phyloP scores from a whole-genome alignment of 176 grass and related monocot genomes.

The Zoysia japonica region DNA sequence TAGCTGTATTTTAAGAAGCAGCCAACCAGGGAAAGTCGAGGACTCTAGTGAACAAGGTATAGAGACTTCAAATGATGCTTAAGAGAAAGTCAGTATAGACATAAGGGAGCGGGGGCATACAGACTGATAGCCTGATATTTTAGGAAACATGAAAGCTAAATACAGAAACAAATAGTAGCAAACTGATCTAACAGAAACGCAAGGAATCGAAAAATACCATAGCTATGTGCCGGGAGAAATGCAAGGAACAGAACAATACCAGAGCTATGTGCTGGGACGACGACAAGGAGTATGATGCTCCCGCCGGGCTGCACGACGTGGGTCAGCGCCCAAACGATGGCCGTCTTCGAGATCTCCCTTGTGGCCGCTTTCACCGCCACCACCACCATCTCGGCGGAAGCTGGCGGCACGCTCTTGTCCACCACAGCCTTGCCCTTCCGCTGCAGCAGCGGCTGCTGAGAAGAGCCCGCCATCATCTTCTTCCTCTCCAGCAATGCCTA shows the following conservation, averaged over 20 bases:
- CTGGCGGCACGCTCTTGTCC: slow-evolving; percentile 41
- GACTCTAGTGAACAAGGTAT: slow-evolving; percentile 19
- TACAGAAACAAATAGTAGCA: slow-evolving; percentile 11
- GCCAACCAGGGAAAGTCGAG: slow-evolving; percentile 3
- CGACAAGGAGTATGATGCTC: slow-evolving; percentile 77
- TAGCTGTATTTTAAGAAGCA: slow-evolving; percentile 28
- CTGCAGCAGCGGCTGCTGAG: slow-evolving; percentile 65
- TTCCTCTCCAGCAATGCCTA: slow-evolving; percentile 40
- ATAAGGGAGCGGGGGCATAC: neutral
- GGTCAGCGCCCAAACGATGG: slow-evolving; percentile 88
- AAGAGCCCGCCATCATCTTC: slow-evolving; percentile 44
- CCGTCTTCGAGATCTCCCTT: slow-evolving; percentile 88
- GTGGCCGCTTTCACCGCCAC: slow-evolving; percentile 77
- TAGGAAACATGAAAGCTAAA: slow-evolving; percentile 11
- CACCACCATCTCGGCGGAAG: slow-evolving; percentile 66
- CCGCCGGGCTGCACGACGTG: slow-evolving; percentile 92
- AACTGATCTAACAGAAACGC: neutral
- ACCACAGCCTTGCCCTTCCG: slow-evolving; percentile 66
- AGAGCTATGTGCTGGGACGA: slow-evolving; percentile 76
- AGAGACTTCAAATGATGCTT: slow-evolving; percentile 19
- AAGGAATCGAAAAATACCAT: slow-evolving; percentile 55
- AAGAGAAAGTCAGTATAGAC: slow-evolving; percentile 19
- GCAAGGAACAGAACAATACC: slow-evolving; percentile 54
- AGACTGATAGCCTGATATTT: neutral
- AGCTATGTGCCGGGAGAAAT: slow-evolving; percentile 52